phyloP scores from a whole-genome alignment of 495 filamentous ascomycete species.

The Aspergillus hancockii region DNA sequence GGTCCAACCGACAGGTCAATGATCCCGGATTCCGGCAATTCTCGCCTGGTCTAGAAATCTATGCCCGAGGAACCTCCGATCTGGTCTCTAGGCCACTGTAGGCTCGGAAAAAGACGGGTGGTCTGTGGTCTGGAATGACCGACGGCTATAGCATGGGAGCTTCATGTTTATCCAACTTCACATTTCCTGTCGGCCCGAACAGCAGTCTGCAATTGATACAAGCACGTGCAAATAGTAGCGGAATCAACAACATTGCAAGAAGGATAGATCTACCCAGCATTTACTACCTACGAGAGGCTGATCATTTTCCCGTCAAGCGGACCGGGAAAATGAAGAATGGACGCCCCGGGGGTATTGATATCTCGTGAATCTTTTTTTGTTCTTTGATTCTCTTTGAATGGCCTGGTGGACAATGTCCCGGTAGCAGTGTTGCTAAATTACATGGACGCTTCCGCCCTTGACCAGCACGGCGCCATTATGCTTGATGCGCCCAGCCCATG shows the following conservation, averaged over 20 bases:
- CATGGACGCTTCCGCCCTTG: slow-evolving; percentile 31
- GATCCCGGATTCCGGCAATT: slow-evolving; percentile 24
- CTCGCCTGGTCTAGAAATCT: slow-evolving; percentile 16
- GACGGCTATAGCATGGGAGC: slow-evolving; percentile 17
- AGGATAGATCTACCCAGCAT: not conserved
- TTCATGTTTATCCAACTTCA: not conserved
- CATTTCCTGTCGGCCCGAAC: slow-evolving; percentile 21
- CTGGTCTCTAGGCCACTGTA: slow-evolving; percentile 14
- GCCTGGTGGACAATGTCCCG: slow-evolving; percentile 14
- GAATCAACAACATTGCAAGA: not conserved
- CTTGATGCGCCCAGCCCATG: slow-evolving; percentile 17
- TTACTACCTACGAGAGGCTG: slow-evolving; percentile 17
- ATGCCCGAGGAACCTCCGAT: slow-evolving; percentile 16
- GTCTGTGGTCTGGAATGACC: slow-evolving; percentile 8
- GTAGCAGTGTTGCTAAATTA: slow-evolving; percentile 38
- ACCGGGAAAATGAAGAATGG: not conserved
- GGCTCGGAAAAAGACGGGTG: slow-evolving; percentile 31
- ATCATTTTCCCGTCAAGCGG: slow-evolving; percentile 25
- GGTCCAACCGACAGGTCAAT: not conserved
- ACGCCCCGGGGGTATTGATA: not conserved
- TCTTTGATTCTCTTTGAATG: slow-evolving; percentile 23
- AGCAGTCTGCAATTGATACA: slow-evolving; percentile 7
- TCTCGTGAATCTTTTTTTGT: slow-evolving; percentile 14
- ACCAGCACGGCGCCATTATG: slow-evolving; percentile 30
- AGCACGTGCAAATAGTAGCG: slow-evolving; percentile 8